Evolutionary conservation across 1,139 yeast species (phyloP).

Genomic region (Wickerhamiella pararugosa): DNA sequence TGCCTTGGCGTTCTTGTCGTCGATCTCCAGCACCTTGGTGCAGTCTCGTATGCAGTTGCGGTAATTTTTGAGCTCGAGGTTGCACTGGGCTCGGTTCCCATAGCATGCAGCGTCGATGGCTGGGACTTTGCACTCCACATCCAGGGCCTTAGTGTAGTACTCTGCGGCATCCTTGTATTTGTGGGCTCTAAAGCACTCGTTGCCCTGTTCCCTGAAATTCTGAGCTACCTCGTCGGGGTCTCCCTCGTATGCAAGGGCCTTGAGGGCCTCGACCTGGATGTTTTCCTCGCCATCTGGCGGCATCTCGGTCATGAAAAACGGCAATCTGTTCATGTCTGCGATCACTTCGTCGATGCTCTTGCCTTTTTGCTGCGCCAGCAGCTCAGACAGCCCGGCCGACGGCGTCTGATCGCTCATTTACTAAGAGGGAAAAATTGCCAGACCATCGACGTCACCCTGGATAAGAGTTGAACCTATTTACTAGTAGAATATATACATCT

Average conservation of each 20-base stretch:
- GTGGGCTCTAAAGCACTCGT: slow-evolving; percentile 61
- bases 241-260: slow-evolving; percentile 88
- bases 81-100: slow-evolving; percentile 83
- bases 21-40: slow-evolving; percentile 48
- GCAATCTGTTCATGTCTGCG: slow-evolving; percentile 66
- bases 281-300: slow-evolving; percentile 72
- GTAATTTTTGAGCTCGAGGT: slow-evolving; percentile 60
- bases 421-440: background rate
- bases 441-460: background rate
- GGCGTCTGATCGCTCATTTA: background rate
- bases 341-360: slow-evolving; percentile 57
- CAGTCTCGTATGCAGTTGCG: slow-evolving; percentile 82
- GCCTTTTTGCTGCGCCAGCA: slow-evolving; percentile 37
- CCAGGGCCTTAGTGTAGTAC: slow-evolving; percentile 68
- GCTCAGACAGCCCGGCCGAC: background rate
- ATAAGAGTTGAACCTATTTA: background rate
- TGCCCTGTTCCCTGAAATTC: slow-evolving; percentile 86
- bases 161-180: slow-evolving; percentile 63
- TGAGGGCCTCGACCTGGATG: slow-evolving; percentile 66
- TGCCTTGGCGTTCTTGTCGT: slow-evolving; percentile 67
- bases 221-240: slow-evolving; percentile 85
- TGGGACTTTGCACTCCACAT: slow-evolving; percentile 35
- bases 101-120: slow-evolving; percentile 47
- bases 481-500: background rate
- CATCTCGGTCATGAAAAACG: slow-evolving; percentile 85